These are phyloP conservation scores for Citrus glauca DNA, from an alignment of 345 rosid genomes.

Conservation along the genomic window DNA sequence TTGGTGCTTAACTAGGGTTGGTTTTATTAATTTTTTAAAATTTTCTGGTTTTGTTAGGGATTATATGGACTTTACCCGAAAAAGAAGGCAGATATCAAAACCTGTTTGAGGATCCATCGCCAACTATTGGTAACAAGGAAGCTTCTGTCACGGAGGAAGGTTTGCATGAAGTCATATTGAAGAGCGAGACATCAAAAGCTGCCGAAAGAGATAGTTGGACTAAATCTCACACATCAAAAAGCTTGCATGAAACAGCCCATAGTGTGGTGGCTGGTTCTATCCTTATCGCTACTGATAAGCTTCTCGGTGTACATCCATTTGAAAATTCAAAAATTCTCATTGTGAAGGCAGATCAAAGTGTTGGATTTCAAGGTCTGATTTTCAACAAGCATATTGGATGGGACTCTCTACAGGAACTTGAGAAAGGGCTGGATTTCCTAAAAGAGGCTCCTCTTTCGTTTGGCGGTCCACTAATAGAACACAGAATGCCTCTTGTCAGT, in stretches of 20 bases:
- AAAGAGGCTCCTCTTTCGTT: slow-evolving; percentile 61
- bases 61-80: slow-evolving; percentile 29
- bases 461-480: slow-evolving; percentile 73
- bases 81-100: slow-evolving; percentile 33
- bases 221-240: slow-evolving; percentile 19
- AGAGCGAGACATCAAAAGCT: slow-evolving; percentile 30
- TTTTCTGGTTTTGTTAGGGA: slow-evolving; percentile 38
- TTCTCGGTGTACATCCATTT: slow-evolving; percentile 47
- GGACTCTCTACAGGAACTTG: slow-evolving; percentile 57
- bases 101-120: slow-evolving; percentile 21
- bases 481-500: slow-evolving; percentile 57
- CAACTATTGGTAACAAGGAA: slow-evolving; percentile 16
- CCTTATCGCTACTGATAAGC: slow-evolving; percentile 65
- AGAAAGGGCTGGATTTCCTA: slow-evolving; percentile 46
- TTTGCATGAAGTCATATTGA: slow-evolving; percentile 49
- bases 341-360: slow-evolving; percentile 44
- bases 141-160: slow-evolving; percentile 30
- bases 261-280: slow-evolving; percentile 54
- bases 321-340: slow-evolving; percentile 62
- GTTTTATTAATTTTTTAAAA: background rate
- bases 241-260: slow-evolving; percentile 22
- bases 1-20: background rate
- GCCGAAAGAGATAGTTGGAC: slow-evolving; percentile 18
- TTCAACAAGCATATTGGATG: slow-evolving; percentile 70
- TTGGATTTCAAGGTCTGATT: slow-evolving; percentile 78